Conservation (phyloP, 495 filamentous ascomycete species). For the Tuber indicum region DNA sequence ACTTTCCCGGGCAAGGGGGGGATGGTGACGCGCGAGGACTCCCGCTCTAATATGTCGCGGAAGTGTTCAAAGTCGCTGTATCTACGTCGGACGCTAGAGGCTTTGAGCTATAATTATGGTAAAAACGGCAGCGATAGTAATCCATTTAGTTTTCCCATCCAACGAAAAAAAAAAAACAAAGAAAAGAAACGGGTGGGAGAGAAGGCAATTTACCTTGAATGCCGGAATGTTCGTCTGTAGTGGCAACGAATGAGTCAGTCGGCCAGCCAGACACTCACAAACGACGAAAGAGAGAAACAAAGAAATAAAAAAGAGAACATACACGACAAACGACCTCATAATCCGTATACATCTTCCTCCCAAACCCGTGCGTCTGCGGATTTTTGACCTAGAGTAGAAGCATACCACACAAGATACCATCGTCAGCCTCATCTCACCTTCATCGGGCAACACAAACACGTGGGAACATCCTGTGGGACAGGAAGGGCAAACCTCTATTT, state of each 20-base stretch:
- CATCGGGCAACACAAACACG: constrained; percentile 1
- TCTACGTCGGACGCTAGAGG: constrained; percentile 78
- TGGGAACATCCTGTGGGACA: constrained; percentile 18
- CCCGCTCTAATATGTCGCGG: constrained; percentile 93
- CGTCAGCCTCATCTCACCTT: constrained; percentile 13
- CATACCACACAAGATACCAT: constrained; percentile 1
- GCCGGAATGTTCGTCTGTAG: constrained; percentile 85
- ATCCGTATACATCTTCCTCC: constrained; percentile 94
- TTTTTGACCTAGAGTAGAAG: constrained; percentile 65
- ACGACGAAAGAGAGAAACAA: not conserved
- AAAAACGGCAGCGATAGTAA: not conserved
- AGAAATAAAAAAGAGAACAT: constrained; percentile 8
- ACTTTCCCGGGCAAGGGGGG: constrained; percentile 95
- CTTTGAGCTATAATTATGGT: constrained; percentile 44
- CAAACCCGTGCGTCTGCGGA: constrained; percentile 89
- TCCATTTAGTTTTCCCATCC: not conserved
- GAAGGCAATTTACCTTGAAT: constrained; percentile 64
- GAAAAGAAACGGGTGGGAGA: not conserved
- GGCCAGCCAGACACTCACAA: not conserved
- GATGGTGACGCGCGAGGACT: constrained; percentile 88
- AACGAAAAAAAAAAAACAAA: not conserved
- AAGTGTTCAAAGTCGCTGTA: constrained; percentile 99
- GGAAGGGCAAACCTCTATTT: constrained; percentile 70
- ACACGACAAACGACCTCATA: constrained; percentile 88
- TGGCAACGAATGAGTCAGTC: not conserved